Evolutionary conservation across 805 yeast genomes (phyloP).

Genomic region (Yarrowia alimentaria): DNA sequence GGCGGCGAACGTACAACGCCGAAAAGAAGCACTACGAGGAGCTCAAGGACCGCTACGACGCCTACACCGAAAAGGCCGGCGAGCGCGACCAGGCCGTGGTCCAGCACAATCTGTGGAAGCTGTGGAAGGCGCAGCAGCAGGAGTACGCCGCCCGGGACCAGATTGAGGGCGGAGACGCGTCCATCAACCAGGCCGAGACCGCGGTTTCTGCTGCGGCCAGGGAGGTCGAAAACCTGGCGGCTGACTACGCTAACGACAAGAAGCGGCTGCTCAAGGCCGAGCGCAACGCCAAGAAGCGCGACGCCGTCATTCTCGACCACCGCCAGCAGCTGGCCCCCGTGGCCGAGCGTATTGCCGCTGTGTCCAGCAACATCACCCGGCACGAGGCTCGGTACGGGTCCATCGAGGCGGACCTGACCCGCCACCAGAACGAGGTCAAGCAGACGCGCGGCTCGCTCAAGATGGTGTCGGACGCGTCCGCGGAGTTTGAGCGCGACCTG

Average conservation of each 20-base stretch:
- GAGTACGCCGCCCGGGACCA: conserved; percentile 36
- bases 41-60: conserved; percentile 69
- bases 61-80: conserved; percentile 54
- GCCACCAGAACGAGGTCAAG: conserved; percentile 16
- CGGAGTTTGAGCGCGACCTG: conserved; percentile 31
- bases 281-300: conserved; percentile 7
- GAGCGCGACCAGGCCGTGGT: conserved; percentile 45
- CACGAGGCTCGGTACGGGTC: conserved; percentile 9
- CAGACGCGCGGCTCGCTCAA: conserved; percentile 18
- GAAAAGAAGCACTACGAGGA: conserved; percentile 77
- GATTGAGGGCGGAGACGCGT: conserved; percentile 34
- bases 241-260: conserved; percentile 12
- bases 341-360: conserved; percentile 11
- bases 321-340: conserved; percentile 24
- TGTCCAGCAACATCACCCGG: conserved; percentile 3
- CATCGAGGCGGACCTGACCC: neutral
- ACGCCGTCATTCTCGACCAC: neutral
- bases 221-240: conserved; percentile 14
- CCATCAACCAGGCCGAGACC: conserved; percentile 27
- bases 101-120: conserved; percentile 57
- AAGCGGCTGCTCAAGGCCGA: conserved; percentile 12
- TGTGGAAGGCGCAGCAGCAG: conserved; percentile 56
- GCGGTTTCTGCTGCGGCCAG: conserved; percentile 31
- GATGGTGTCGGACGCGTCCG: conserved; percentile 23
- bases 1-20: conserved; percentile 64